Evolutionary conservation across 2,329 filamentous ascomycete genomes (phyloP).

Genomic region (Calonectria pauciramosa): DNA sequence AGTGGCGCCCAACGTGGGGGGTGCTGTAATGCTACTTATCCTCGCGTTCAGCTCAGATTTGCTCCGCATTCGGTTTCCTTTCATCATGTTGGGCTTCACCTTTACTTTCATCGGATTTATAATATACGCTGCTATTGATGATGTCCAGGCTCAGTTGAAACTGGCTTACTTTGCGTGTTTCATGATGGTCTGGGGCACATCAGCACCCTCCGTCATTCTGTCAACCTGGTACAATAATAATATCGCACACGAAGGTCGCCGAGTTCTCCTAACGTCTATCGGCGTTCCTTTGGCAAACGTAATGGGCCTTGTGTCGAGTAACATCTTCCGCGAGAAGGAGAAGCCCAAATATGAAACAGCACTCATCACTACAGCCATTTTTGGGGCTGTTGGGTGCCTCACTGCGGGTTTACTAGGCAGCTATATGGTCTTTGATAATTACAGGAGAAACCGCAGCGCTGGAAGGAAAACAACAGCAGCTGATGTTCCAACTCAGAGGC

Average conservation of each 20-base stretch:
- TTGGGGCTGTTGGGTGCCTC: slow-evolving; percentile 57
- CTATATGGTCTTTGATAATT: not conserved
- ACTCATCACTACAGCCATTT: slow-evolving; percentile 56
- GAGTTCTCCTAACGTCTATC: slow-evolving; percentile 61
- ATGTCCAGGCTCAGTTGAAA: slow-evolving; percentile 48
- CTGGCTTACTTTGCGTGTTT: slow-evolving; percentile 66
- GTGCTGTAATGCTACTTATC: slow-evolving; percentile 58
- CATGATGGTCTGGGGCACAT: slow-evolving; percentile 59
- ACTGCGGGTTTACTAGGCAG: not conserved
- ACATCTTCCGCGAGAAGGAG: slow-evolving; percentile 61
- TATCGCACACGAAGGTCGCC: slow-evolving; percentile 60
- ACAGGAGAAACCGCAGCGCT: not conserved
- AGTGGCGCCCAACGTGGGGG: slow-evolving; percentile 61
- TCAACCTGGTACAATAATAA: slow-evolving; percentile 67
- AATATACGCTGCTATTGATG: slow-evolving; percentile 58
- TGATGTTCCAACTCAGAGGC: not conserved
- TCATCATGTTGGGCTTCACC: slow-evolving; percentile 53
- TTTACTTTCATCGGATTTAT: slow-evolving; percentile 59
- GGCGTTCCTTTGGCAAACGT: slow-evolving; percentile 63
- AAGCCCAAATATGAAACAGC: slow-evolving; percentile 63
- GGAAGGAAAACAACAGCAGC: not conserved
- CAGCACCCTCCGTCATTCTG: slow-evolving; percentile 61
- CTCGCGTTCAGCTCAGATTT: slow-evolving; percentile 60
- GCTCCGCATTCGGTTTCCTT: slow-evolving; percentile 59
- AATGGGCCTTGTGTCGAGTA: slow-evolving; percentile 58